Conservation (phyloP, 495 filamentous ascomycete species). For the Aspergillus indologenus region DNA sequence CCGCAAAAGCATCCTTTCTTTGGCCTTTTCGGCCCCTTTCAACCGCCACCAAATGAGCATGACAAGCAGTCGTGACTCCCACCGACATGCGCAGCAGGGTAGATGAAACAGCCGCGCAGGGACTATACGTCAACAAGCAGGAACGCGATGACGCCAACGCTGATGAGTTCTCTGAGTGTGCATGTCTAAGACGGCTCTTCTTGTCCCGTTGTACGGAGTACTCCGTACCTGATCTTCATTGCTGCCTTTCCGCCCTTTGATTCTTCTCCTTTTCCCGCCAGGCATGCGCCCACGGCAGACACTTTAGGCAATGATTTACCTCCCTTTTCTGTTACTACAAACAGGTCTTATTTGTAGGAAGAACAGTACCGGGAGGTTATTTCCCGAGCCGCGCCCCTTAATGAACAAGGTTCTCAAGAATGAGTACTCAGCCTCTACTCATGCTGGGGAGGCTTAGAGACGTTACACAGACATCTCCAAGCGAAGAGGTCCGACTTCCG, state of each 20-base stretch:
- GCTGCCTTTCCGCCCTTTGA: neutral
- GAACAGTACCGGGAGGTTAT: too few species aligned
- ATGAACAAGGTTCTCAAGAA: neutral
- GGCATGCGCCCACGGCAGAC: neutral
- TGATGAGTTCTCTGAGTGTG: constrained; percentile 11
- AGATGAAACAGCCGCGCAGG: constrained; percentile 12
- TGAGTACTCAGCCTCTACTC: neutral
- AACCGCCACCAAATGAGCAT: constrained; percentile 7
- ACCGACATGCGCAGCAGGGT: neutral
- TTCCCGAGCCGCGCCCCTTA: neutral
- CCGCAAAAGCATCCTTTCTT: neutral
- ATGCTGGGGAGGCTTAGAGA: neutral
- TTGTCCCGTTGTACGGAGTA: too few species aligned
- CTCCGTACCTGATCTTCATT: neutral
- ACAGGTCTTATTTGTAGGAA: neutral
- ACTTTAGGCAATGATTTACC: neutral
- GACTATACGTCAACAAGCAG: constrained; percentile 10
- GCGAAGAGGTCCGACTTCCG: neutral
- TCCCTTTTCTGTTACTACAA: neutral
- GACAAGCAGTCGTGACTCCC: constrained; percentile 2
- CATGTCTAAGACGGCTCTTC: too few species aligned
- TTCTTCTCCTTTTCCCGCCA: neutral
- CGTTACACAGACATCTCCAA: neutral
- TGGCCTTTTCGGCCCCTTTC: constrained; percentile 2
- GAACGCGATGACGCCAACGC: constrained; percentile 17